phyloP scores from a whole-genome alignment of 176 grass and related monocot genomes.

The Carex pumila region DNA sequence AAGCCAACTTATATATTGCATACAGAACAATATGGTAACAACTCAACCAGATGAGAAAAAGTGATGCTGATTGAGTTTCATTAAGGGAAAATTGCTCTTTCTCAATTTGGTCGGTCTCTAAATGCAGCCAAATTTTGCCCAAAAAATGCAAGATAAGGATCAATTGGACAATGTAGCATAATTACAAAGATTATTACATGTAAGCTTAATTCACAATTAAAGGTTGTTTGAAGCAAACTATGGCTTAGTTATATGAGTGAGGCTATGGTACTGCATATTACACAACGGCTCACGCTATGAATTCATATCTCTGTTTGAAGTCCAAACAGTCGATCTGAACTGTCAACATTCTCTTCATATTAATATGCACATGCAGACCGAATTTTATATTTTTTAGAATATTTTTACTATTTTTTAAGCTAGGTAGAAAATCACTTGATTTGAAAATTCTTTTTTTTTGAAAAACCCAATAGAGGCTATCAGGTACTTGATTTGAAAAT shows the following conservation, averaged over 20 bases:
- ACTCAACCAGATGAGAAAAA: neutral
- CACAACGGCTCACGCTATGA: no score
- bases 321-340: no score
- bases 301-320: no score
- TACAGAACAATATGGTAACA: neutral
- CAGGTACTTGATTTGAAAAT: no score
- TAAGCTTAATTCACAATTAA: neutral
- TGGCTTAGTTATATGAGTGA: neutral
- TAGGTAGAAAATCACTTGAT: no score
- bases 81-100: neutral
- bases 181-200: neutral
- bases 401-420: no score
- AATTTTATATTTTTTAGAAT: no score
- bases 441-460: no score
- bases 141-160: neutral
- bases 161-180: neutral
- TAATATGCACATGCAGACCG: no score
- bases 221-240: neutral
- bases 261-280: no score
- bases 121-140: neutral
- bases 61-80: neutral
- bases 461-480: no score
- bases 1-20: neutral
- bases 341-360: no score
- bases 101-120: neutral